Evolutionary conservation across 441 rosid species (phyloP).

Genomic region (Hura crepitans): DNA sequence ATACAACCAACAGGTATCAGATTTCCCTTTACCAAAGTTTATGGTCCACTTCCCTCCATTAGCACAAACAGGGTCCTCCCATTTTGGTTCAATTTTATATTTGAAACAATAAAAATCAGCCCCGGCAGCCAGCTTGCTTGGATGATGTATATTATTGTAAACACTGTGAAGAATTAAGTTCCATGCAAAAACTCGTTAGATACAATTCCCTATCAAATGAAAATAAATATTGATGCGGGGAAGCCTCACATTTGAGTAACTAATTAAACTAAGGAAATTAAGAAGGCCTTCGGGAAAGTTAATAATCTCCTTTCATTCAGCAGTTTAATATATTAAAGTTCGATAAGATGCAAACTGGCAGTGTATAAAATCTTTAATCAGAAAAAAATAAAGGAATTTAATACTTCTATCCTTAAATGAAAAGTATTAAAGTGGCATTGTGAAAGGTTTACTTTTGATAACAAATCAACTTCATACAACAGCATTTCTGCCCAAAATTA

Average conservation of each 20-base stretch:
- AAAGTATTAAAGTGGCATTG: not conserved
- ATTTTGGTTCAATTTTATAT: constrained; percentile 74
- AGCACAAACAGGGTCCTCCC: constrained; percentile 94
- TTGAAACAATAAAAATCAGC: constrained; percentile 90
- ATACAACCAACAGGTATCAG: constrained; percentile 72
- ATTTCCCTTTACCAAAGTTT: constrained; percentile 43
- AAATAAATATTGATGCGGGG: not conserved
- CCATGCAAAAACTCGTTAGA: not conserved
- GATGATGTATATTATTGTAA: constrained; percentile 66
- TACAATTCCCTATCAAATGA: not conserved
- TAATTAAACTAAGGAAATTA: not conserved
- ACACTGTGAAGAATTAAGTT: constrained; percentile 38
- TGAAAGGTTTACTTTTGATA: not conserved
- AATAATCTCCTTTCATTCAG: not conserved
- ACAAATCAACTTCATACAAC: not conserved
- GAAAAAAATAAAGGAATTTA: not conserved
- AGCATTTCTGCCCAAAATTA: not conserved
- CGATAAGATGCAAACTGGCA: not conserved
- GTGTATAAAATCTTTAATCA: not conserved
- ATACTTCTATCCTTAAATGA: not conserved
- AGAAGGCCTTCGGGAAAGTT: not conserved
- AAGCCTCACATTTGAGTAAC: not conserved
- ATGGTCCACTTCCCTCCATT: constrained; percentile 94
- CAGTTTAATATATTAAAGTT: not conserved
- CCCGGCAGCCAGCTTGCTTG: constrained; percentile 61